These are phyloP conservation scores for Drechslerella stenobrocha DNA, from an alignment of 2,329 filamentous ascomycete genomes.

Conservation along the genomic window DNA sequence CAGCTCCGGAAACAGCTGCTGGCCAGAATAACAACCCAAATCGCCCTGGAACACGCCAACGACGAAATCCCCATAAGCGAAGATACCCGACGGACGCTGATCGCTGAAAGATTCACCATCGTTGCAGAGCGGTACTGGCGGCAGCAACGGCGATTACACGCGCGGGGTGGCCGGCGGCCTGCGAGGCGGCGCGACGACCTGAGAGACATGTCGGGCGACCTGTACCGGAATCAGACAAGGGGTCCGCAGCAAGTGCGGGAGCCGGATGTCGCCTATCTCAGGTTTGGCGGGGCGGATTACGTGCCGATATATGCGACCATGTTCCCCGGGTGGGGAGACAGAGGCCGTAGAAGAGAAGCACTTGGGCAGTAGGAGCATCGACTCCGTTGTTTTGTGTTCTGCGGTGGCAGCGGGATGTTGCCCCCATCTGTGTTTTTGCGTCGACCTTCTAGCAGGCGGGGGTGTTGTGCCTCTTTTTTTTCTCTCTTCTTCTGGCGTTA, in stretches of 20 bases:
- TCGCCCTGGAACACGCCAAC: slow-evolving; percentile 20
- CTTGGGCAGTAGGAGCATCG: neutral
- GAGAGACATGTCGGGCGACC: slow-evolving; percentile 42
- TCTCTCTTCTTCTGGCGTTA: neutral
- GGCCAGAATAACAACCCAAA: slow-evolving; percentile 26
- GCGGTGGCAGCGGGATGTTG: neutral
- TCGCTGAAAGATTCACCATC: slow-evolving; percentile 37
- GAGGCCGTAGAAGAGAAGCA: slow-evolving; percentile 3
- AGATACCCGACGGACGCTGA: slow-evolving; percentile 19
- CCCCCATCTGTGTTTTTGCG: too few relatives aligned
- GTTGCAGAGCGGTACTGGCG: slow-evolving; percentile 46
- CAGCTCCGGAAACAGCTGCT: slow-evolving; percentile 33
- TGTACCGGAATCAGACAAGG: slow-evolving; percentile 28
- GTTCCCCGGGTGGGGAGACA: neutral
- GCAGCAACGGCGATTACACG: slow-evolving; percentile 29
- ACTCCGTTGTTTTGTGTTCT: neutral
- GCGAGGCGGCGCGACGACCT: slow-evolving; percentile 38
- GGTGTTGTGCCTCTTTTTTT: neutral
- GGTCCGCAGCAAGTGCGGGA: slow-evolving; percentile 3
- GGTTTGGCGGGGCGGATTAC: slow-evolving; percentile 38
- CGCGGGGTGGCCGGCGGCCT: slow-evolving; percentile 31
- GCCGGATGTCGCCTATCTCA: slow-evolving; percentile 26
- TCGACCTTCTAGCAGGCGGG: too few relatives aligned
- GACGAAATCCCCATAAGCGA: slow-evolving; percentile 22
- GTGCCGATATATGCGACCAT: slow-evolving; percentile 35